Evolutionary conservation across 176 grass and related monocot genomes (phyloP).

Genomic region (Dactylis glomerata): DNA sequence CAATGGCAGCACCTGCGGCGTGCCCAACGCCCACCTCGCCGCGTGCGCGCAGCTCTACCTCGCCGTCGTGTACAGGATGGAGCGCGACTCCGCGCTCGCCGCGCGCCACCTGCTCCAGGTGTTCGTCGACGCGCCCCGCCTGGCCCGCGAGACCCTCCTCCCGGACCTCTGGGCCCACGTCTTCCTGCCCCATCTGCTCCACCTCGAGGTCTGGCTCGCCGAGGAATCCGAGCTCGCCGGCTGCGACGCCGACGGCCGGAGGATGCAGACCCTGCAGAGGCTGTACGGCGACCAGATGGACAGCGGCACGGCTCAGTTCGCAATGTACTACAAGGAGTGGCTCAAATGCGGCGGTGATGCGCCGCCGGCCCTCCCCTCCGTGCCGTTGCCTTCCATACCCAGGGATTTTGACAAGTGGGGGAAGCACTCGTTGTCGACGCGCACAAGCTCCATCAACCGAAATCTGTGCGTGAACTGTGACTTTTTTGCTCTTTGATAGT

Average conservation of each 20-base stretch:
- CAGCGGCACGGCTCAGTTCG: constrained; percentile 72
- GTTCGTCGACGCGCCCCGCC: constrained; percentile 75
- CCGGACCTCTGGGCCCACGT: constrained; percentile 95
- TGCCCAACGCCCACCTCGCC: constrained; percentile 71
- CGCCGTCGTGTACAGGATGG: constrained; percentile 80
- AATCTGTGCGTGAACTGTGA: constrained; percentile 73
- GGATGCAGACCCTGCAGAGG: constrained; percentile 58
- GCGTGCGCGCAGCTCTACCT: constrained; percentile 94
- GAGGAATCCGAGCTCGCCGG: constrained; percentile 49
- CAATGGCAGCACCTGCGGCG: constrained; percentile 43
- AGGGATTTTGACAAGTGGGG: constrained; percentile 9
- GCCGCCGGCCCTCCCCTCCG: constrained; percentile 49
- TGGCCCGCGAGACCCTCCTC: constrained; percentile 73
- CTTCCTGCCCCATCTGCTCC: constrained; percentile 88
- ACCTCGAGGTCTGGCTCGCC: constrained; percentile 90
- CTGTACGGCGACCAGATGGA: constrained; percentile 87
- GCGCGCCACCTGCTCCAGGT: constrained; percentile 89
- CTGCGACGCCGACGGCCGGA: constrained; percentile 32
- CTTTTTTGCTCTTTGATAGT: no score
- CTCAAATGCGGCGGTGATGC: constrained; percentile 54
- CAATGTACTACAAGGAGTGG: constrained; percentile 96
- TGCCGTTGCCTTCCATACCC: constrained; percentile 57
- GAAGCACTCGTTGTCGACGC: constrained; percentile 52
- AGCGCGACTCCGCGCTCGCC: constrained; percentile 65
- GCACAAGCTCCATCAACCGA: constrained; percentile 60